Conservation (phyloP, 345 rosid species). For the Corchorus capsularis region DNA sequence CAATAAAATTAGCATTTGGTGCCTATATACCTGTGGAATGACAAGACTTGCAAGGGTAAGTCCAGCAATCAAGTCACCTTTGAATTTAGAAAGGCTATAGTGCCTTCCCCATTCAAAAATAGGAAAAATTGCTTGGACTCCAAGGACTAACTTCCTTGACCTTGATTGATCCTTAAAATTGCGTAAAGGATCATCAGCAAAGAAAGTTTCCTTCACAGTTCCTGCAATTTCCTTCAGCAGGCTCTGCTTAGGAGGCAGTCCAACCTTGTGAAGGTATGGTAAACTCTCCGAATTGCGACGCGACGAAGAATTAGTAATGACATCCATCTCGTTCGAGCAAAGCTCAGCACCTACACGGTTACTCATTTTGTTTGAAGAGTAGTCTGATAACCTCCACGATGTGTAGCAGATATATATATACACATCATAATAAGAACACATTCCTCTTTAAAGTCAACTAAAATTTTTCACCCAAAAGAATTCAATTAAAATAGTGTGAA, state of each 20-base stretch:
- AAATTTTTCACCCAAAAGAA: no score
- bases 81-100: slow-evolving; percentile 53
- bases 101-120: slow-evolving; percentile 68
- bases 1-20: background rate
- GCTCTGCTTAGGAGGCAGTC: slow-evolving; percentile 73
- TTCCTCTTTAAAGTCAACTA: background rate
- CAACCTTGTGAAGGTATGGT: slow-evolving; percentile 67
- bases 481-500: background rate
- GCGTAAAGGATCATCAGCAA: slow-evolving; percentile 85
- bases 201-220: slow-evolving; percentile 76
- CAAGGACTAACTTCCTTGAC: slow-evolving; percentile 58
- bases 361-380: slow-evolving; percentile 1
- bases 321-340: slow-evolving; percentile 17
- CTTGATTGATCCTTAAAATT: slow-evolving; percentile 69
- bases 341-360: background rate
- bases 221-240: slow-evolving; percentile 58
- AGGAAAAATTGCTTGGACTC: slow-evolving; percentile 75
- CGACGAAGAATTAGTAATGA: slow-evolving; percentile 12
- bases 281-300: slow-evolving; percentile 16
- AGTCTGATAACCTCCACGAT: background rate
- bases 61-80: slow-evolving; percentile 81
- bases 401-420: background rate
- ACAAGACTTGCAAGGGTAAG: slow-evolving; percentile 93
- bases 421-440: background rate
- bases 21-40: slow-evolving; percentile 74